Evolutionary conservation across 495 filamentous ascomycete genomes (phyloP).

Genomic region (Tuber magnatum): DNA sequence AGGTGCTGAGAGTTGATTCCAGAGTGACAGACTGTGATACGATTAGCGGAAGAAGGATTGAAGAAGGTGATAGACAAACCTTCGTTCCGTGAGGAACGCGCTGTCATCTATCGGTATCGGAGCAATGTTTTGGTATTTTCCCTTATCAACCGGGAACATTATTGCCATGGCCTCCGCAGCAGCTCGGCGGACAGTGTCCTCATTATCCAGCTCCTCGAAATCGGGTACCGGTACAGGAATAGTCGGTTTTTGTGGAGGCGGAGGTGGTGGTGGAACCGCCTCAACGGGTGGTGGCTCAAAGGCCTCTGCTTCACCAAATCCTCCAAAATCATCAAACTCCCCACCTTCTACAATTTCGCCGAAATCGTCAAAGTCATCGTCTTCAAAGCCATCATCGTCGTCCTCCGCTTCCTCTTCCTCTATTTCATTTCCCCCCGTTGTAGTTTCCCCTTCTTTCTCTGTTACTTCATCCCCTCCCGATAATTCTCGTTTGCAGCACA

Average conservation of each 20-base stretch:
- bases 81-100: constrained; percentile 59
- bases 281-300: constrained; percentile 33
- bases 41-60: constrained; percentile 34
- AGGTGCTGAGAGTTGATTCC: constrained; percentile 91
- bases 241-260: constrained; percentile 41
- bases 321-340: constrained; percentile 96
- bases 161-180: constrained; percentile 51
- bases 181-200: constrained; percentile 49
- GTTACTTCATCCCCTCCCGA: no score
- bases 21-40: constrained; percentile 73
- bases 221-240: constrained; percentile 52
- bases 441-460: constrained; percentile 2
- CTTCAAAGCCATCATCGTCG: constrained; percentile 59
- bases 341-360: constrained; percentile 51
- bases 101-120: constrained; percentile 46
- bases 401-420: constrained; percentile 49
- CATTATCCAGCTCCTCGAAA: constrained; percentile 54
- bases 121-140: constrained; percentile 48
- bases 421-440: constrained; percentile 23
- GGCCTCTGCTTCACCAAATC: constrained; percentile 65
- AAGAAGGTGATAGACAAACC: constrained; percentile 44
- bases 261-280: constrained; percentile 44
- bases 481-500: constrained; percentile 2
- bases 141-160: constrained; percentile 52
- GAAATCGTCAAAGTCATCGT: constrained; percentile 55